These are phyloP conservation scores for Globisporangium spiculum DNA, from an alignment of 352 stramenopile species.

Conservation along the genomic window DNA sequence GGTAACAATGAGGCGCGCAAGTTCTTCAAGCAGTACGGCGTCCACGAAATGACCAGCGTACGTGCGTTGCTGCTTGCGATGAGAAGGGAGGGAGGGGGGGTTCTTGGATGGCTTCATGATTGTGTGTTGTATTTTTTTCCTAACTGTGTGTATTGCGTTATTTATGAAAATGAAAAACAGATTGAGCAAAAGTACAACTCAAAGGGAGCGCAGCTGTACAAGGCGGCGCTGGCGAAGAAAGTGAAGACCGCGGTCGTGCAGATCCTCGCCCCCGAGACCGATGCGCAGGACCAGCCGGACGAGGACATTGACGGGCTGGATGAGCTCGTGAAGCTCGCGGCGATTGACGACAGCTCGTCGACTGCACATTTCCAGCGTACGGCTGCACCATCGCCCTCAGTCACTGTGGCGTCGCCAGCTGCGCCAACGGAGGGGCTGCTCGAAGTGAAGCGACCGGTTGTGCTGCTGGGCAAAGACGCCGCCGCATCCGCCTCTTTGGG, in stretches of 20 bases:
- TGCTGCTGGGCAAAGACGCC: constrained; percentile 66
- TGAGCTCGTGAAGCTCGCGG: constrained; percentile 72
- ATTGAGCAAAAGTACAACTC: constrained; percentile 92
- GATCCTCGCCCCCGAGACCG: constrained; percentile 34
- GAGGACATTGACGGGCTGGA: constrained; percentile 71
- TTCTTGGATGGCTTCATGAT: not conserved
- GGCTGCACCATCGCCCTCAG: constrained; percentile 2
- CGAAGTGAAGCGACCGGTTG: constrained; percentile 62
- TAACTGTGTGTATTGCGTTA: not conserved
- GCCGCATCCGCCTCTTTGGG: constrained; percentile 34
- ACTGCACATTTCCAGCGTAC: constrained; percentile 54
- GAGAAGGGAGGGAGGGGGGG: not conserved
- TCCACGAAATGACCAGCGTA: constrained; percentile 85
- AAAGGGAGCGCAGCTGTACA: constrained; percentile 88
- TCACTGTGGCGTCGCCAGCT: constrained; percentile 8
- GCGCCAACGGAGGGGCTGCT: constrained; percentile 37
- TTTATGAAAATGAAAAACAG: constrained; percentile 25
- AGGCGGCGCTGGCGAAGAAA: constrained; percentile 81
- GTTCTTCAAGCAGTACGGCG: constrained; percentile 93
- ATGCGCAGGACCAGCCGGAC: constrained; percentile 39
- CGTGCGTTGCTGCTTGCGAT: constrained; percentile 10
- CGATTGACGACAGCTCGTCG: constrained; percentile 28
- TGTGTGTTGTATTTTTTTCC: not conserved
- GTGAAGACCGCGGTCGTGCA: constrained; percentile 68
- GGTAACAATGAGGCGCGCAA: constrained; percentile 92